Evolutionary conservation across 106 monocot genomes (phyloP).

Genomic region (Dendrobium nobile): DNA sequence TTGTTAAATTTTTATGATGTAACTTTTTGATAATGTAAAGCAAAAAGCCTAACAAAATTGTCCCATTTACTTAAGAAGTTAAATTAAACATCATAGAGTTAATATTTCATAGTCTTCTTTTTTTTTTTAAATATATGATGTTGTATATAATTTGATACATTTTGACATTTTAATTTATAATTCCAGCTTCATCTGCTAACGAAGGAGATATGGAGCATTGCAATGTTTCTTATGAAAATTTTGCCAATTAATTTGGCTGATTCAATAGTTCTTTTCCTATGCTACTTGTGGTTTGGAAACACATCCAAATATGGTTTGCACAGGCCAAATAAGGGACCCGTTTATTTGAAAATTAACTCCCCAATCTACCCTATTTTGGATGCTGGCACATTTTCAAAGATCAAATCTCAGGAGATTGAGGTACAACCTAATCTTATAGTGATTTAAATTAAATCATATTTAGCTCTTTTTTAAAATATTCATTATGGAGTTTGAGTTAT

Average conservation of each 20-base stretch:
- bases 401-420: conserved; percentile 39
- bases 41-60: neutral
- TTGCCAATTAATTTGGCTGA: conserved; percentile 25
- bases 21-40: too few species aligned
- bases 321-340: conserved; percentile 41
- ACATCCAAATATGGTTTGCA: conserved; percentile 35
- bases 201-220: conserved; percentile 32
- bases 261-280: conserved; percentile 27
- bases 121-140: neutral
- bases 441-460: neutral
- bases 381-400: conserved; percentile 37
- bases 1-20: neutral
- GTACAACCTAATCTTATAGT: conserved; percentile 7
- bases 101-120: too few species aligned
- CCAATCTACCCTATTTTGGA: conserved; percentile 36
- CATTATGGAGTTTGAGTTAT: too few species aligned
- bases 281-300: conserved; percentile 30
- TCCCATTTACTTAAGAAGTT: too few species aligned
- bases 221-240: conserved; percentile 10
- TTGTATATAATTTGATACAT: neutral
- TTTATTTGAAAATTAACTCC: conserved; percentile 20
- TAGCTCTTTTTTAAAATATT: too few species aligned
- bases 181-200: conserved; percentile 54
- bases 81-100: too few species aligned
- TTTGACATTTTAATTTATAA: neutral